These are phyloP conservation scores for Colletotrichum brevisporum DNA, from an alignment of 2,329 filamentous ascomycete species.

Conservation along the genomic window DNA sequence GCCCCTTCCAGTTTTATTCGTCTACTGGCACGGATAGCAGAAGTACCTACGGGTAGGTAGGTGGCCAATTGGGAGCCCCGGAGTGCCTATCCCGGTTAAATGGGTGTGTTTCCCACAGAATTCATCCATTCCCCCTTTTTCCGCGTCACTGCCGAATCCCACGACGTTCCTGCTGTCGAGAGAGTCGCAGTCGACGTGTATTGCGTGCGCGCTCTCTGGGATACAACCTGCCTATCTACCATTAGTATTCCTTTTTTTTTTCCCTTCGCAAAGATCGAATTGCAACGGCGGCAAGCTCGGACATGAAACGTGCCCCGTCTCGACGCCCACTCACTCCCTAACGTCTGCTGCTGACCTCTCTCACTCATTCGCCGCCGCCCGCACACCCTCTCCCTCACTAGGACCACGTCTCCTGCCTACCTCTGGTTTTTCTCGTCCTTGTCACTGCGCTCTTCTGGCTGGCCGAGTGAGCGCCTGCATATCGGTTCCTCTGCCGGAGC, in stretches of 20 bases:
- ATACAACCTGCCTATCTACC: background rate
- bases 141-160: constrained; percentile 21
- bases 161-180: background rate
- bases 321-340: constrained; percentile 4
- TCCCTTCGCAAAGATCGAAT: background rate
- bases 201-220: background rate
- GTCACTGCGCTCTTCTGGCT: constrained; percentile 18
- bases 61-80: constrained; percentile 35
- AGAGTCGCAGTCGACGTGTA: background rate
- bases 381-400: background rate
- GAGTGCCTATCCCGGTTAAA: constrained; percentile 7
- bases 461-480: background rate
- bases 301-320: constrained; percentile 31
- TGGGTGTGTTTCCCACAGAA: constrained; percentile 23
- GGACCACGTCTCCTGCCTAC: background rate
- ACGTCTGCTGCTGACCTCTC: background rate
- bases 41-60: background rate
- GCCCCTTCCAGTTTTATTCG: background rate
- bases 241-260: too few species aligned
- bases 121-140: constrained; percentile 16
- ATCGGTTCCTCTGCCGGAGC: constrained; percentile 8
- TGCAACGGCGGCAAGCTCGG: constrained; percentile 16
- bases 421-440: background rate
- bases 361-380: background rate
- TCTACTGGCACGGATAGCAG: background rate